Evolutionary conservation across 768 basidiomycete species (phyloP).

Genomic region (Pisolithus marmoratus): DNA sequence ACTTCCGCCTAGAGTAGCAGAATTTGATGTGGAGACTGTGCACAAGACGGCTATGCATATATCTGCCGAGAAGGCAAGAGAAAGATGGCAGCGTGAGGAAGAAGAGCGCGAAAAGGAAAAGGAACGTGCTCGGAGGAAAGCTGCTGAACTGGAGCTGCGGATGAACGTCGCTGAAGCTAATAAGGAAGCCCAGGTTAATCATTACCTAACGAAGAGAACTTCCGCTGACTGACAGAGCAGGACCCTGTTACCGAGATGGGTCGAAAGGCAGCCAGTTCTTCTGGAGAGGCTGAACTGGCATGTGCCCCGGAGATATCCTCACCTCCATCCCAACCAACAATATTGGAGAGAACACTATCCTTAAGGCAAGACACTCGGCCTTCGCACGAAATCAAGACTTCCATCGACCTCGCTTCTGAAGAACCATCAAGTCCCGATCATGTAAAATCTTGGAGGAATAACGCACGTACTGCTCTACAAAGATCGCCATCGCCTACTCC

Average conservation of each 20-base stretch:
- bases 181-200: conserved; percentile 16
- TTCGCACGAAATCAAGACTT: conserved; percentile 9
- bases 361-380: conserved; percentile 23
- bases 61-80: conserved; percentile 78
- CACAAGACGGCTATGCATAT: conserved; percentile 76
- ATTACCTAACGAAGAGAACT: conserved; percentile 7
- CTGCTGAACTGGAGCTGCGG: conserved; percentile 65
- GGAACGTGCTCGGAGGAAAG: conserved; percentile 78
- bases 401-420: conserved; percentile 9
- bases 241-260: conserved; percentile 39
- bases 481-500: conserved; percentile 30
- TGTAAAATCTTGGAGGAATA: conserved; percentile 65
- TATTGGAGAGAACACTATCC: conserved; percentile 31
- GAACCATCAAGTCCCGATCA: conserved; percentile 29
- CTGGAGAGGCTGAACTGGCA: conserved; percentile 6
- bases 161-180: conserved; percentile 36
- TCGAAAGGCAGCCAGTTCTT: conserved; percentile 39
- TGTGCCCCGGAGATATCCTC: conserved; percentile 4
- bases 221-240: conserved; percentile 17
- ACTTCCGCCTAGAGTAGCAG: conserved; percentile 15
- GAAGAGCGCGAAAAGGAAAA: conserved; percentile 73
- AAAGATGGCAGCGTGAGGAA: conserved; percentile 77
- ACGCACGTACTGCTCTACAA: conserved; percentile 18
- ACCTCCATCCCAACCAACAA: conserved; percentile 6
- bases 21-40: conserved; percentile 54